Evolutionary conservation across 2,329 filamentous ascomycete species (phyloP).

Genomic region (Hymenoscyphus occultus): DNA sequence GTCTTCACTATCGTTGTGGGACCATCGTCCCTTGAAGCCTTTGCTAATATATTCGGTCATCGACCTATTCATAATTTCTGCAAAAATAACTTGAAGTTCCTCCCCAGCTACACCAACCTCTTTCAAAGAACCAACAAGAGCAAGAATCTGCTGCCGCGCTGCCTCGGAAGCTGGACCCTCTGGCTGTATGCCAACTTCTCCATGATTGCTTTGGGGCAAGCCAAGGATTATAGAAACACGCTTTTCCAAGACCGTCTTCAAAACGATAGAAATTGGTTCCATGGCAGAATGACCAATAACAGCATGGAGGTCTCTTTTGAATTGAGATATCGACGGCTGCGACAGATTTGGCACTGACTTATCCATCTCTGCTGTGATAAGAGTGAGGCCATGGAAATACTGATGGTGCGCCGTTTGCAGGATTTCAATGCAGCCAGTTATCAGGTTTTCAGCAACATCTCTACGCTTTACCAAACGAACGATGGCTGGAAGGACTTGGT

Average conservation of each 20-base stretch:
- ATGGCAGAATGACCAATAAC: slow-evolving; percentile 63
- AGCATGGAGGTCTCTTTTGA: slow-evolving; percentile 60
- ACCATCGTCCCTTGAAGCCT: slow-evolving; percentile 63
- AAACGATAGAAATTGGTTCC: slow-evolving; percentile 49
- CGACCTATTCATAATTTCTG: slow-evolving; percentile 64
- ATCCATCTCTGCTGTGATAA: slow-evolving; percentile 49
- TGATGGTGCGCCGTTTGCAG: slow-evolving; percentile 58
- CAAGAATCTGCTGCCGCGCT: slow-evolving; percentile 50
- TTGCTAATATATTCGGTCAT: slow-evolving; percentile 61
- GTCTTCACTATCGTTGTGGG: slow-evolving; percentile 8
- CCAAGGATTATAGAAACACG: slow-evolving; percentile 51
- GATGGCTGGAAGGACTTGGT: slow-evolving; percentile 56
- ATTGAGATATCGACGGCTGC: slow-evolving; percentile 45
- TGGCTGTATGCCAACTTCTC: slow-evolving; percentile 20
- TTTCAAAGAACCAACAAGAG: slow-evolving; percentile 57
- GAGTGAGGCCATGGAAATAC: slow-evolving; percentile 53
- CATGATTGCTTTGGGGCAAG: slow-evolving; percentile 22
- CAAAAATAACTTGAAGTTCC: slow-evolving; percentile 67
- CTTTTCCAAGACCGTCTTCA: slow-evolving; percentile 53
- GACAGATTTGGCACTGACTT: slow-evolving; percentile 36
- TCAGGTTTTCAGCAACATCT: slow-evolving; percentile 41
- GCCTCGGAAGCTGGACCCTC: slow-evolving; percentile 33
- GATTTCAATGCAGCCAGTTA: slow-evolving; percentile 53
- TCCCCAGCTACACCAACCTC: slow-evolving; percentile 68
- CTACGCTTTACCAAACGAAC: slow-evolving; percentile 37